Evolutionary conservation across 106 monocot genomes (phyloP), one percentile per base, ranked within the genome.

Genomic region (Dendrobium officinale): DNA sequence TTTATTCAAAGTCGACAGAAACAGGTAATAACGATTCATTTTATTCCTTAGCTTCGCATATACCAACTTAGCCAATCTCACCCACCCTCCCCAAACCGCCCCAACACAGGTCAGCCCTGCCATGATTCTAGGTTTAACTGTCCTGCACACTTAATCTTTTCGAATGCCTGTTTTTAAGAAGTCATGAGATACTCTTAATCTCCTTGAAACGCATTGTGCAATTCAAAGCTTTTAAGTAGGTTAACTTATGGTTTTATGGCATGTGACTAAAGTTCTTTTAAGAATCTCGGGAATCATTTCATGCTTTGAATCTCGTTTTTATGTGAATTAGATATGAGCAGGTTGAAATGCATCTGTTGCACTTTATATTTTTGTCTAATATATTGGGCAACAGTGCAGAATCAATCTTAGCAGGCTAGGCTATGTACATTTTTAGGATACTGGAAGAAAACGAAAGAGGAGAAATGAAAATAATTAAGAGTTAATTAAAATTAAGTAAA

Each of bases 1-100:
- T 98, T 98, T 79, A 98, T 94, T 82, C 92, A 92, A 84, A 86
- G 89, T 79, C 91, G 97, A 73, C 92, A 92, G 45, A 94, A 90
- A 80, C 88, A 96, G 92, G 89, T 89, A 20, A 7, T 85, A 9
- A 29, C 74, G 24, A 40, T 61, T 70, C 68, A 51, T 51, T 17
- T 76, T 9, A 19, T 22, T 77, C 37, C 64, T 66, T 15, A 20
- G 4, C n/a, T 22, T 61, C 22, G 22, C 61, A 61, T 20, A n/a
- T 22, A 61, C 61, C 56, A n/a, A 51, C 45, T 51, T 51, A 3
- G 51, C 51, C 51, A 51, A 51, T 51, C 51, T 15, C 10, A 51
- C 51, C 45, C 45, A 45, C 45, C 45, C 45, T 51, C 51, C 51
- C 15, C 13, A 51, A 11, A 51, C 51, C 51, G 13, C 51, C 51